Evolutionary conservation across 495 filamentous ascomycete species (phyloP).

Genomic region (Venustampulla echinocandica): DNA sequence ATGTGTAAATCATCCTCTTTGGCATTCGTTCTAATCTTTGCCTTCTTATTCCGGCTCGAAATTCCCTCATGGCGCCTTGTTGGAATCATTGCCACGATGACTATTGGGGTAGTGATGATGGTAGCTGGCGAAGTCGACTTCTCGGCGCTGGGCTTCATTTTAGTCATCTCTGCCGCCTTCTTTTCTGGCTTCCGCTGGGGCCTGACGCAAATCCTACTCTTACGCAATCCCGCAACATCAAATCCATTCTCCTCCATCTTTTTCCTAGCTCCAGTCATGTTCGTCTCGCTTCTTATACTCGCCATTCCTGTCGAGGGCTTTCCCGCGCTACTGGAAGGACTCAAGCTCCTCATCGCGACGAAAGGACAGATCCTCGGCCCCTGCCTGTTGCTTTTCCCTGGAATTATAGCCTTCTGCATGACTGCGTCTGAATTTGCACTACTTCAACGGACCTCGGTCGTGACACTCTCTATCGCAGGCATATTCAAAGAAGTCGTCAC

Average conservation of each 20-base stretch:
- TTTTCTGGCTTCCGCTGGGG: slow-evolving; percentile 97
- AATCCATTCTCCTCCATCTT: slow-evolving; percentile 98
- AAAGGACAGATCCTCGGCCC: slow-evolving; percentile 50
- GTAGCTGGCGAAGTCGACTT: slow-evolving; percentile 94
- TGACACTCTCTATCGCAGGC: slow-evolving; percentile 91
- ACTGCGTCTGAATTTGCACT: slow-evolving; percentile 93
- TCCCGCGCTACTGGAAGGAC: slow-evolving; percentile 49
- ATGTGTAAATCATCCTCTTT: slow-evolving; percentile 99
- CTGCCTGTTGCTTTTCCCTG: slow-evolving; percentile 77
- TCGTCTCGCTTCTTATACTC: slow-evolving; percentile 67
- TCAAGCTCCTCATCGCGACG: slow-evolving; percentile 50
- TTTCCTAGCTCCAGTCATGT: slow-evolving; percentile 96
- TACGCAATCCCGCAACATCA: slow-evolving; percentile 88
- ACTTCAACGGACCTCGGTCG: slow-evolving; percentile 88
- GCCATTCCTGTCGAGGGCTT: slow-evolving; percentile 84
- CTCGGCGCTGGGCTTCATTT: slow-evolving; percentile 74
- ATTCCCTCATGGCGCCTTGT: slow-evolving; percentile 76
- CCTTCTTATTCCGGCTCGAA: slow-evolving; percentile 90
- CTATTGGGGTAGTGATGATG: slow-evolving; percentile 95
- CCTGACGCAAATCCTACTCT: slow-evolving; percentile 88
- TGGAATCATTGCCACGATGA: slow-evolving; percentile 87
- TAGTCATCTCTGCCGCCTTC: slow-evolving; percentile 87
- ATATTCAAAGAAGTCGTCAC: slow-evolving; percentile 99
- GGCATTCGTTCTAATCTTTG: slow-evolving; percentile 91
- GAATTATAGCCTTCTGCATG: slow-evolving; percentile 90